These are phyloP conservation scores for Rheum nobile DNA, from an alignment of 148 eudicot species.

Conservation along the genomic window DNA sequence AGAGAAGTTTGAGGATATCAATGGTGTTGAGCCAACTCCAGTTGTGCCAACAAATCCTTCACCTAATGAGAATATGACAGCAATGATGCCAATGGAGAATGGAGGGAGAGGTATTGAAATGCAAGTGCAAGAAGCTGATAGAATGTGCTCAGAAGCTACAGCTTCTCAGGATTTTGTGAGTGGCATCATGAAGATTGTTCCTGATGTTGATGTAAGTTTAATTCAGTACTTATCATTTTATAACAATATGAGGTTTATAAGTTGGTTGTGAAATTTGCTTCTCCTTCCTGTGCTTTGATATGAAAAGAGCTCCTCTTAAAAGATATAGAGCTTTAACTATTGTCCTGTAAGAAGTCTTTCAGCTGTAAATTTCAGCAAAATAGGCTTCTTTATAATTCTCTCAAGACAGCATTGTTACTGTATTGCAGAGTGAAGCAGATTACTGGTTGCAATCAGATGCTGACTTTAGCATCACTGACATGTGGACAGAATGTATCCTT, in stretches of 20 bases:
- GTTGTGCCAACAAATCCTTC: slow-evolving; percentile 39
- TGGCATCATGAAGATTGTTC: slow-evolving; percentile 97
- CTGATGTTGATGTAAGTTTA: slow-evolving; percentile 90
- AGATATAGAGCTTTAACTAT: not conserved
- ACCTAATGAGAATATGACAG: slow-evolving; percentile 20
- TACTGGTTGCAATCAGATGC: slow-evolving; percentile 89
- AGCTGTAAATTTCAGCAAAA: not conserved
- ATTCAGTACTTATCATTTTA: not conserved
- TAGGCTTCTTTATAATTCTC: not conserved
- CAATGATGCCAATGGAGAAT: slow-evolving; percentile 21
- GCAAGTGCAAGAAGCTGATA: slow-evolving; percentile 35
- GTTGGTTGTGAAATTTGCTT: not conserved
- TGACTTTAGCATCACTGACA: slow-evolving; percentile 81
- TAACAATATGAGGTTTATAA: not conserved
- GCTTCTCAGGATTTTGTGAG: slow-evolving; percentile 64
- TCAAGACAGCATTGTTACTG: not conserved
- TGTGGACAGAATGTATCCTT: slow-evolving; percentile 96
- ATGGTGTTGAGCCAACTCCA: slow-evolving; percentile 45
- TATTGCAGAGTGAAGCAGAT: slow-evolving; percentile 77
- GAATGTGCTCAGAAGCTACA: slow-evolving; percentile 35
- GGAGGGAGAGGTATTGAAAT: slow-evolving; percentile 26
- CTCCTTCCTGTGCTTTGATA: too few species aligned
- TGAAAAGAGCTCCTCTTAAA: not conserved
- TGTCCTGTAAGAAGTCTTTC: not conserved
- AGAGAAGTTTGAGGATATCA: slow-evolving; percentile 87